These are phyloP conservation scores for Crepidotus variabilis DNA, from an alignment of 768 basidiomycete species.

Conservation along the genomic window DNA sequence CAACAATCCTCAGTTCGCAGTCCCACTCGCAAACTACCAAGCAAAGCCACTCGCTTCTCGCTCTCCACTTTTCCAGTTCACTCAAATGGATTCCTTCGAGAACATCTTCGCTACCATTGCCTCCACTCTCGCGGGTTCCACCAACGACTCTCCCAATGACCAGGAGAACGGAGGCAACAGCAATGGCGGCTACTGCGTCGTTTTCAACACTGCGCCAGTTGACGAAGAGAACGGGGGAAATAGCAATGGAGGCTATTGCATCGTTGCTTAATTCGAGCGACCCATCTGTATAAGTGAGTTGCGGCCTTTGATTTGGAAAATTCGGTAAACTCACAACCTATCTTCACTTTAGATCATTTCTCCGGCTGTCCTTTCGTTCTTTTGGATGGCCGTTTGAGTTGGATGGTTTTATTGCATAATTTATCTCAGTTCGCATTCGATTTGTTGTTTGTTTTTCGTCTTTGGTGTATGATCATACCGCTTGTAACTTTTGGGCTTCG, in stretches of 20 bases:
- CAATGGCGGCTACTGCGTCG: not conserved
- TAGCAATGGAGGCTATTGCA: not conserved
- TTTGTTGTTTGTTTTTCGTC: too few species aligned
- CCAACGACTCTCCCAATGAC: not conserved
- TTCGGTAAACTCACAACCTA: too few species aligned
- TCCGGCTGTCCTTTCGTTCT: too few species aligned
- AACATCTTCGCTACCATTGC: not conserved
- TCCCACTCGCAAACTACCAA: not conserved
- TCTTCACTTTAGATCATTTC: too few species aligned
- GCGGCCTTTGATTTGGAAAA: too few species aligned
- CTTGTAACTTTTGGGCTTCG: too few species aligned
- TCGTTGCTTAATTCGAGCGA: not conserved
- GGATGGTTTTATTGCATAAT: too few species aligned
- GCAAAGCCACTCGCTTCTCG: not conserved
- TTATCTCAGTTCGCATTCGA: too few species aligned
- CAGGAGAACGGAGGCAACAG: not conserved
- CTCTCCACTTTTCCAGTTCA: not conserved
- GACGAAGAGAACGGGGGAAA: not conserved
- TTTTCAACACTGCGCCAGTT: not conserved
- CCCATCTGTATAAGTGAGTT: too few species aligned
- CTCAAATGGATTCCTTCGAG: not conserved
- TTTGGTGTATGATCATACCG: too few species aligned
- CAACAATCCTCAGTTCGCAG: not conserved
- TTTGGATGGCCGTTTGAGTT: too few species aligned
- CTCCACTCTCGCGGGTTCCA: not conserved